Conservation (phyloP, 2,329 filamentous ascomycete genomes). For the Alternaria viburni region DNA sequence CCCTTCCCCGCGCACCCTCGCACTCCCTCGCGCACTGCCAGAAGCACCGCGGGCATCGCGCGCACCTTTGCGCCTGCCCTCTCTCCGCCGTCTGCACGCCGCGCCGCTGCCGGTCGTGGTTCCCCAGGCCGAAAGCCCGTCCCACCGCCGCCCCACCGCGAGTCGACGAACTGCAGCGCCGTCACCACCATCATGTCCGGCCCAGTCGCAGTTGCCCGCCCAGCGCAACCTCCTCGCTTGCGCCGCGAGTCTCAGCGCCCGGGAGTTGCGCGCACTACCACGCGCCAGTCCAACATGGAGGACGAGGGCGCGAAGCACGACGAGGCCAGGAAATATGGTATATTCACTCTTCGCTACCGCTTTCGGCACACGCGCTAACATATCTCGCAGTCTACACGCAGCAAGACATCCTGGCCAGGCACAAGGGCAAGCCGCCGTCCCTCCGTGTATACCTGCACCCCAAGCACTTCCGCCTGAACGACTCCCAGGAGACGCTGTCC, state of each 20-base stretch:
- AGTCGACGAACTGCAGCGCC: constrained; percentile 12
- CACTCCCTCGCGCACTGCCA: constrained; percentile 4
- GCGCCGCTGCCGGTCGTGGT: constrained; percentile 14
- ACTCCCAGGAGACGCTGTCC: constrained; percentile 88
- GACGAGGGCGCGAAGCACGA: constrained; percentile 37
- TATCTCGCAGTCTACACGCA: constrained; percentile 69
- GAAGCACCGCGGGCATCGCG: constrained; percentile 10
- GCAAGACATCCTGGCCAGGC: constrained; percentile 83
- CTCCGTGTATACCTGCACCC: constrained; percentile 84
- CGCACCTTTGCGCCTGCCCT: constrained; percentile 23
- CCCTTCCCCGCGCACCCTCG: background rate
- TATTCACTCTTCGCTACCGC: background rate
- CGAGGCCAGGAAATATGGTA: constrained; percentile 39
- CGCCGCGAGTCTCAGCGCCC: constrained; percentile 53
- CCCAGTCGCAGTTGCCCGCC: constrained; percentile 41
- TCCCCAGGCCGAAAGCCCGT: constrained; percentile 18
- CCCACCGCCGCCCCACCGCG: constrained; percentile 22
- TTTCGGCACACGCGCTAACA: constrained; percentile 12
- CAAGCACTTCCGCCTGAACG: constrained; percentile 81
- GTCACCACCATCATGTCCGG: constrained; percentile 39
- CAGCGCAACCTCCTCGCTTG: constrained; percentile 52
- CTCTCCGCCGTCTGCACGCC: background rate
- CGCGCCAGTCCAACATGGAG: constrained; percentile 37
- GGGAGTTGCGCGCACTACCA: constrained; percentile 36
- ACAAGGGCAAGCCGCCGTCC: constrained; percentile 74